Evolutionary conservation across 1,139 yeast species (phyloP).

Genomic region (Kodamaea arcana): DNA sequence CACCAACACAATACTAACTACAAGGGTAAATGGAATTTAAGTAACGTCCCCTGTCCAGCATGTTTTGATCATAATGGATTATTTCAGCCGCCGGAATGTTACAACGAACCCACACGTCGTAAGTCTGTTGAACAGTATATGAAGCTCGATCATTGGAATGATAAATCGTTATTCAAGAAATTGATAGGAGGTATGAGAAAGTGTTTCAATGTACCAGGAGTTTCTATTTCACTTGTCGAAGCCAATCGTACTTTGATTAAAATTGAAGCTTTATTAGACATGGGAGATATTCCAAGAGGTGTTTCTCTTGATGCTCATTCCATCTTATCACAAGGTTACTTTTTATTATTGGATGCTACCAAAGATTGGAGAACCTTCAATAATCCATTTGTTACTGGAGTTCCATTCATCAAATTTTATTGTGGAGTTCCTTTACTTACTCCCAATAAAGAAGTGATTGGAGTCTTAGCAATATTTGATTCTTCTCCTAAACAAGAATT

Average conservation of each 20-base stretch:
- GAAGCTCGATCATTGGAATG: conserved; percentile 50
- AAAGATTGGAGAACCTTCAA: conserved; percentile 62
- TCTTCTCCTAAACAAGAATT: conserved; percentile 38
- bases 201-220: conserved; percentile 44
- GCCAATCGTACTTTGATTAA: conserved; percentile 45
- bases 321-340: conserved; percentile 51
- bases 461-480: conserved; percentile 61
- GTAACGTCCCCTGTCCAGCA: conserved; percentile 53
- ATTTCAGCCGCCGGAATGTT: conserved; percentile 58
- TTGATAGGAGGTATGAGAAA: conserved; percentile 32
- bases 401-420: conserved; percentile 57
- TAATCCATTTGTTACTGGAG: conserved; percentile 61
- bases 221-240: conserved; percentile 56
- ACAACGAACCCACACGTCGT: conserved; percentile 39
- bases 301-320: conserved; percentile 67
- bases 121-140: conserved; percentile 40
- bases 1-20: conserved; percentile 19
- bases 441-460: conserved; percentile 42
- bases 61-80: conserved; percentile 46
- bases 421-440: conserved; percentile 57
- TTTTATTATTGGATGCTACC: conserved; percentile 54
- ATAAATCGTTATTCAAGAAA: conserved; percentile 34
- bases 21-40: conserved; percentile 53
- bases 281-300: conserved; percentile 48
- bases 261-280: conserved; percentile 43